Percentiles rank a stretch among this genome's conserved stretches.
Evolutionary conservation across 2,329 filamentous ascomycete genomes (phyloP).

Genomic region (Bimuria novae-zelandiae): DNA sequence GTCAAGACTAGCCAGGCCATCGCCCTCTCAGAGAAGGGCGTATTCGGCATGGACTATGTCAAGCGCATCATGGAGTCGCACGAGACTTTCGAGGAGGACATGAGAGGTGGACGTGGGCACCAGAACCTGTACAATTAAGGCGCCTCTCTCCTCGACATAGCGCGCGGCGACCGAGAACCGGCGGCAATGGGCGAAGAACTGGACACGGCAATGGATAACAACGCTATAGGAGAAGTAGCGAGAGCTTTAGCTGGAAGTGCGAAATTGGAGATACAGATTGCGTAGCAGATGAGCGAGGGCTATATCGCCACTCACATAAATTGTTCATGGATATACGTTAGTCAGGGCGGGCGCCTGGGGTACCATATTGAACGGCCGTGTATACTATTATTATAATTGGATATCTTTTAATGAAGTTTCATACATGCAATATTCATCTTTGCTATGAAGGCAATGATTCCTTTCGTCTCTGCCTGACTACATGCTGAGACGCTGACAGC

Average conservation of each 20-base stretch:
- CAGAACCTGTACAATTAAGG: too few species aligned
- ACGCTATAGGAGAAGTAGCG: too few species aligned
- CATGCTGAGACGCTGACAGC: too few species aligned
- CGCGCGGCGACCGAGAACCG: too few species aligned
- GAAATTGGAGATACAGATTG: background rate
- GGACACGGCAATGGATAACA: too few species aligned
- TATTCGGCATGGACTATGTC: conserved; percentile 78
- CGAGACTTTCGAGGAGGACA: conserved; percentile 79
- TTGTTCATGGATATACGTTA: background rate
- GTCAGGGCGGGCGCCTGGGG: background rate
- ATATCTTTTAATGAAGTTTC: background rate
- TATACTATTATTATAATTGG: background rate
- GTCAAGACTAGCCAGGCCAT: conserved; percentile 82
- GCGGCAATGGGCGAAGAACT: background rate
- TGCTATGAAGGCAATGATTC: background rate
- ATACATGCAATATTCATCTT: background rate
- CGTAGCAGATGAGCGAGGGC: background rate
- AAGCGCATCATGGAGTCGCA: conserved; percentile 82
- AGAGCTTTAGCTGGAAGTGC: too few species aligned
- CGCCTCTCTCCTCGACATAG: too few species aligned
- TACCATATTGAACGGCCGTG: background rate
- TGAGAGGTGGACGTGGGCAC: conserved; percentile 80
- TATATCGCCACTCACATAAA: background rate
- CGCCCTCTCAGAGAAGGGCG: conserved; percentile 73
- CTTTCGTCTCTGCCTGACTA: too few species aligned